These are phyloP conservation scores for Fusarium nisikadoi DNA, from an alignment of 2,329 filamentous ascomycete species.

Conservation along the genomic window DNA sequence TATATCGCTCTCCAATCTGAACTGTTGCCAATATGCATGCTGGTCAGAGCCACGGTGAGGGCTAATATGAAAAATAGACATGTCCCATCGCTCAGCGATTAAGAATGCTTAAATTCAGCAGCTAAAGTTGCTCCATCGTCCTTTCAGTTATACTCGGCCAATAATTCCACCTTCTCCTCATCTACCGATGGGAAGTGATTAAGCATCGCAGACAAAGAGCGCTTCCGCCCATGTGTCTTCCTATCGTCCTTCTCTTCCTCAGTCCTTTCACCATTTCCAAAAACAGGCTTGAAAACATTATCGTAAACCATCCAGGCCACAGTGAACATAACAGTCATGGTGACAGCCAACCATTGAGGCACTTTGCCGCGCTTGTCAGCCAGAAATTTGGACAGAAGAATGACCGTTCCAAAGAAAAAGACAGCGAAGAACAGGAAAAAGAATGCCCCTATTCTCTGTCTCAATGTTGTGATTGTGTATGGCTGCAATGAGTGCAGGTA, in stretches of 20 bases:
- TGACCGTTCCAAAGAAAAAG: slow-evolving; percentile 65
- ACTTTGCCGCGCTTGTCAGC: slow-evolving; percentile 73
- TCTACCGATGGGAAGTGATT: slow-evolving; percentile 23
- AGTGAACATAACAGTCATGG: slow-evolving; percentile 64
- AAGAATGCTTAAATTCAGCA: background rate
- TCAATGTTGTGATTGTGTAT: slow-evolving; percentile 74
- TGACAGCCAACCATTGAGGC: slow-evolving; percentile 72
- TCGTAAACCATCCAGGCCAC: slow-evolving; percentile 60
- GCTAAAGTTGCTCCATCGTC: too few relatives aligned
- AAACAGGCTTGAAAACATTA: slow-evolving; percentile 64
- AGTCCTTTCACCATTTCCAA: slow-evolving; percentile 87
- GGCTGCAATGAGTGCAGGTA: slow-evolving; percentile 77
- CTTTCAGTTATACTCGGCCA: slow-evolving; percentile 20
- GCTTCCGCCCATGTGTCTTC: background rate
- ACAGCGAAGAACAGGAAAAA: slow-evolving; percentile 70
- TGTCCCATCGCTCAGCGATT: background rate
- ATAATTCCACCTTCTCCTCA: slow-evolving; percentile 42
- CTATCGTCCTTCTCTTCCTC: slow-evolving; percentile 44
- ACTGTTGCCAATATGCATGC: background rate
- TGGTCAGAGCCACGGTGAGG: background rate
- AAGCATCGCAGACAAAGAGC: slow-evolving; percentile 14
- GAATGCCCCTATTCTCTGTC: slow-evolving; percentile 73
- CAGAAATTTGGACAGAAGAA: slow-evolving; percentile 58
- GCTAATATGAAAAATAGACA: background rate
- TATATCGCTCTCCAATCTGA: background rate